Percentiles rank a stretch among this genome's conserved stretches.
These are phyloP conservation scores for Achlya hypogyna DNA, from an alignment of 352 stramenopile genomes.

Conservation along the genomic window DNA sequence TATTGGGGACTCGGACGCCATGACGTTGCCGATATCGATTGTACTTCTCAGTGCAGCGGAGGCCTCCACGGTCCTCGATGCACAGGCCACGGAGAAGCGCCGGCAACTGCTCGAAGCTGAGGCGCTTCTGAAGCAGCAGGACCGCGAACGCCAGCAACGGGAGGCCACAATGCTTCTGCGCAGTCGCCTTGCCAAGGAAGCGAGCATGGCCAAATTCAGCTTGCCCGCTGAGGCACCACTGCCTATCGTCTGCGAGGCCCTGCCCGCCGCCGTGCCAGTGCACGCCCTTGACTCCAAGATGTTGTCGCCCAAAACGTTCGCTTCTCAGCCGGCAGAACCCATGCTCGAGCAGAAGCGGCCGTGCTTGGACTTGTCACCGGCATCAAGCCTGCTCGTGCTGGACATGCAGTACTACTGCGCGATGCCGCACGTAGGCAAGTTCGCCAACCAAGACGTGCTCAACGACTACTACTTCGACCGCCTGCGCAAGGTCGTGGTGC, in stretches of 20 bases:
- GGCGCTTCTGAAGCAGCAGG: constrained; percentile 23
- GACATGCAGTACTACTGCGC: constrained; percentile 68
- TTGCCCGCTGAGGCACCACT: neutral
- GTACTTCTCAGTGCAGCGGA: constrained; percentile 46
- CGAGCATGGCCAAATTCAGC: neutral
- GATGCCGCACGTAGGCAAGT: constrained; percentile 10
- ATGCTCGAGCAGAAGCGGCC: neutral
- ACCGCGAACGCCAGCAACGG: constrained; percentile 37
- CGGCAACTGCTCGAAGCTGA: constrained; percentile 24
- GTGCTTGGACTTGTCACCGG: neutral
- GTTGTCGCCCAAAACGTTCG: too few species aligned
- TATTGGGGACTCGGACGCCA: constrained; percentile 38
- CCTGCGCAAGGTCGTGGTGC: constrained; percentile 41
- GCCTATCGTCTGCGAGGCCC: neutral
- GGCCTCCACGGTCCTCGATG: constrained; percentile 39
- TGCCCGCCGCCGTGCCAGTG: neutral
- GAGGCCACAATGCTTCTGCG: constrained; percentile 45
- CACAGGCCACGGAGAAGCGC: constrained; percentile 29
- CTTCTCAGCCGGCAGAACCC: neutral
- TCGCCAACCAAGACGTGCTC: constrained; percentile 1
- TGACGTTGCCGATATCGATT: constrained; percentile 37
- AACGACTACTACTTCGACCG: constrained; percentile 35
- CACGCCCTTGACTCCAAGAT: neutral
- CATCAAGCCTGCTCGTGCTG: constrained; percentile 45
- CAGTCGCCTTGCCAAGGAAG: constrained; percentile 31